Conservation (phyloP, 2,329 filamentous ascomycete species). For the Ilyonectria robusta region DNA sequence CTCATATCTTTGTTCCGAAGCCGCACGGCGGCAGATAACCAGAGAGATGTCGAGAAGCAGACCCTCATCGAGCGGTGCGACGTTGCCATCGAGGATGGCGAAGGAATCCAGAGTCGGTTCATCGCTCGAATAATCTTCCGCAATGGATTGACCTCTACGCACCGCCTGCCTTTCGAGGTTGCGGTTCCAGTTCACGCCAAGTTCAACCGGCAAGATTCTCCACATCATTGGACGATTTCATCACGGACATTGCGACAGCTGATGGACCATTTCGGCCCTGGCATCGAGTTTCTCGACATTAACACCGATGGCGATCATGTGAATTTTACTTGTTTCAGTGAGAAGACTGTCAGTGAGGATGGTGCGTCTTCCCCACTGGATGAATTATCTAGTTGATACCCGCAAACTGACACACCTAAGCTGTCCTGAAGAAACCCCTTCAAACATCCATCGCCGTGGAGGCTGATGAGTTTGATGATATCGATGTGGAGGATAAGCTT, state of each 20-base stretch:
- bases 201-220: slow-evolving; percentile 76
- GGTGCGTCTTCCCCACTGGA: slow-evolving; percentile 46
- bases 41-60: slow-evolving; percentile 73
- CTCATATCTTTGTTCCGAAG: slow-evolving; percentile 82
- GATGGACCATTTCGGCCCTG: slow-evolving; percentile 85
- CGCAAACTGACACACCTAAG: slow-evolving; percentile 55
- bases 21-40: slow-evolving; percentile 70
- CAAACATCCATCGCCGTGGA: slow-evolving; percentile 86
- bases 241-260: slow-evolving; percentile 80
- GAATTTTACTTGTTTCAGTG: slow-evolving; percentile 86
- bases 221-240: slow-evolving; percentile 80
- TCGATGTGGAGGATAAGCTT: slow-evolving; percentile 80
- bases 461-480: slow-evolving; percentile 82
- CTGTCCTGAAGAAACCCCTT: slow-evolving; percentile 83
- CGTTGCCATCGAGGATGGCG: slow-evolving; percentile 79
- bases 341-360: slow-evolving; percentile 79
- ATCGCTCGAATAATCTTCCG: slow-evolving; percentile 81
- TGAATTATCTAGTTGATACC: neutral
- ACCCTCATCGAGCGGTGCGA: slow-evolving; percentile 82
- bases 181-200: slow-evolving; percentile 82
- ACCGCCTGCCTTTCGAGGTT: slow-evolving; percentile 82
- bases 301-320: slow-evolving; percentile 81
- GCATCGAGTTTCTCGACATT: slow-evolving; percentile 85
- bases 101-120: slow-evolving; percentile 79
- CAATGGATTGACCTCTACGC: slow-evolving; percentile 83